phyloP scores from a whole-genome alignment of 169 alveolate genomes.

The Pseudocohnilembus persalinus region DNA sequence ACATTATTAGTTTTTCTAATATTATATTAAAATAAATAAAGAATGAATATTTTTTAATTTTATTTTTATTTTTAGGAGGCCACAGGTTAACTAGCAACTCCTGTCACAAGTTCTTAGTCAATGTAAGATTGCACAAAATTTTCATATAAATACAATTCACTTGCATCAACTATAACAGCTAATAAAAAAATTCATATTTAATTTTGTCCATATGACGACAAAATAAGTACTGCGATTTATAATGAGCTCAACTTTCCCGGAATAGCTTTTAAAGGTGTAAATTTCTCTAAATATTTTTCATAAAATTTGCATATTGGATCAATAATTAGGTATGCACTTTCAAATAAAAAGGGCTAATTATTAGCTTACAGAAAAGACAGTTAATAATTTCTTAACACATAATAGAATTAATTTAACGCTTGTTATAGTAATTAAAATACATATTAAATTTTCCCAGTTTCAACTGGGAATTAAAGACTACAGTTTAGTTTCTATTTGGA shows the following conservation, averaged over 20 bases:
- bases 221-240: background rate
- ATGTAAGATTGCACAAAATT: background rate
- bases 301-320: background rate
- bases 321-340: background rate
- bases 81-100: background rate
- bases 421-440: background rate
- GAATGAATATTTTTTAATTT: background rate
- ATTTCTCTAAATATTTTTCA: background rate
- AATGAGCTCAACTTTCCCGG: background rate
- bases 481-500: no score
- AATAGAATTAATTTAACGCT: background rate
- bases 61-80: background rate
- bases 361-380: background rate
- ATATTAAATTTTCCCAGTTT: background rate
- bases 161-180: background rate
- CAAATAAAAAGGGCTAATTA: background rate
- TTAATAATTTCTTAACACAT: background rate
- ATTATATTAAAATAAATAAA: no score
- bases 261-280: background rate
- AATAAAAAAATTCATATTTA: no score
- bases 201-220: background rate
- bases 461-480: background rate
- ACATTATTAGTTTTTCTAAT: no score
- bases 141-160: background rate
- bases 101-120: no score